Base-by-base conservation (phyloP, 2,329 filamentous ascomycete genomes). In the Neocatenulostroma microsporum region DNA sequence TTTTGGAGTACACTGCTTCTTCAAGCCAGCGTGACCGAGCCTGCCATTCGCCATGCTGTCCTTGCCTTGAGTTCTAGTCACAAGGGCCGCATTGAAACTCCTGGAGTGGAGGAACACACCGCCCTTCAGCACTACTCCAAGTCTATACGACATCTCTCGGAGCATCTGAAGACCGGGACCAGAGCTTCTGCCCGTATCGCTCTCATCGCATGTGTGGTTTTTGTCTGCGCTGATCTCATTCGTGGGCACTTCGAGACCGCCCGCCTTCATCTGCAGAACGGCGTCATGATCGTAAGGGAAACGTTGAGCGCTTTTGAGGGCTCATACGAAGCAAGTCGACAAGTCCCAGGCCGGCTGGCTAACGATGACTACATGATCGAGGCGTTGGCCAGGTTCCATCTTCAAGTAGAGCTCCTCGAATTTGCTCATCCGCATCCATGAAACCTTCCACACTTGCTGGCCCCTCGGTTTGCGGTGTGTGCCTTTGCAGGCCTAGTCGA, bases 31-130 rank as follows among this genome's bases (percentile, higher is more conserved):
- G 14, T 34, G 18, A 24, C 5, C 5, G 31, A 34, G 21, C 19
- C 21, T 8, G 31, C 20, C n/a, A 20, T 34, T 5, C 8, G 31
- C 10, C 31, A 34, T 34, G 31, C 31, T 14, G 31, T 24, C 7
- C 8, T 34, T n/a, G 31, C 31, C 4, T 20, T 34, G 9, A 28
- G 26, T 14, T 7, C 26, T 13, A 14, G n/a, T 6, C 26, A 28
- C 26, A 6, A 28, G 15, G 15, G 9, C 13, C 6, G 26, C n/a
- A 28, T n/a, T 14, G 8, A 14, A 7, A 7, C 26, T 7, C 26
- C 26, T n/a, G 13, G 26, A 7, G 10, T 14, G n/a, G 6, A 28
- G 9, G 26, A 28, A 14, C n/a, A 6, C 7, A 9, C 13, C 26
- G 15, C 15, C 10, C 26, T 28, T 7, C 26, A 13, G 26, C 26